phyloP scores from a whole-genome alignment of 805 yeast species.

The Saccharomycopsis capsularis region DNA sequence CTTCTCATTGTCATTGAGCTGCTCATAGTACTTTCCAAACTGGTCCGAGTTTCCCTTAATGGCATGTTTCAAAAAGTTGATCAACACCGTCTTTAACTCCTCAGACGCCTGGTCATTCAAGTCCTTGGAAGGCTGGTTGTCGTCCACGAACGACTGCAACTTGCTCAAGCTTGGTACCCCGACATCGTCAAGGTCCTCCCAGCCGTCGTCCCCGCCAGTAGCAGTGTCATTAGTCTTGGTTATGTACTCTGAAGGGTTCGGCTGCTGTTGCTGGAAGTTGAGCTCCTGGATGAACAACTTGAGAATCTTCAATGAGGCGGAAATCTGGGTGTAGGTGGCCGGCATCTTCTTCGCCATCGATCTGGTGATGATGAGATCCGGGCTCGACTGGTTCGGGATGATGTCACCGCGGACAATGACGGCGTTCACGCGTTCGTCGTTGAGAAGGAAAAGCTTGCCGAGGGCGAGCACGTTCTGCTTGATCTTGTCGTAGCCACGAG shows the following conservation, averaged over 20 bases:
- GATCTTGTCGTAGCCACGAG: constrained; percentile 72
- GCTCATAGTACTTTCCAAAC: constrained; percentile 39
- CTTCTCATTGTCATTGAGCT: constrained; percentile 42
- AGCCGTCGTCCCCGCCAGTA: constrained; percentile 47
- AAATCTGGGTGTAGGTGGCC: constrained; percentile 52
- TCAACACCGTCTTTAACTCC: constrained; percentile 32
- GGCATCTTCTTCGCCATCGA: constrained; percentile 71
- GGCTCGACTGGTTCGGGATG: constrained; percentile 41
- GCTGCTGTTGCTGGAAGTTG: constrained; percentile 51
- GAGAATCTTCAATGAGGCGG: constrained; percentile 66
- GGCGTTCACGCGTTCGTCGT: constrained; percentile 43
- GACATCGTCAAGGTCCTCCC: constrained; percentile 73
- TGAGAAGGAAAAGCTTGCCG: constrained; percentile 53
- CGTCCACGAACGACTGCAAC: constrained; percentile 41
- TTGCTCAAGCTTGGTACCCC: constrained; percentile 60
- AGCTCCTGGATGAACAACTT: constrained; percentile 67
- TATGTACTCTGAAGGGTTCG: constrained; percentile 33
- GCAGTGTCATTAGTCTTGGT: constrained; percentile 29
- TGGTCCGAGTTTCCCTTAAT: constrained; percentile 36
- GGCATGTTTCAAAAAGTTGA: constrained; percentile 45
- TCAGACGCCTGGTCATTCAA: constrained; percentile 28
- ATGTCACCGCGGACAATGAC: constrained; percentile 73
- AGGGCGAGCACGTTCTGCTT: constrained; percentile 62
- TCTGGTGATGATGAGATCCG: constrained; percentile 71
- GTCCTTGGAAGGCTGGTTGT: constrained; percentile 19